Conservation (phyloP, 495 filamentous ascomycete species). For the Penicillium psychrofluorescens region DNA sequence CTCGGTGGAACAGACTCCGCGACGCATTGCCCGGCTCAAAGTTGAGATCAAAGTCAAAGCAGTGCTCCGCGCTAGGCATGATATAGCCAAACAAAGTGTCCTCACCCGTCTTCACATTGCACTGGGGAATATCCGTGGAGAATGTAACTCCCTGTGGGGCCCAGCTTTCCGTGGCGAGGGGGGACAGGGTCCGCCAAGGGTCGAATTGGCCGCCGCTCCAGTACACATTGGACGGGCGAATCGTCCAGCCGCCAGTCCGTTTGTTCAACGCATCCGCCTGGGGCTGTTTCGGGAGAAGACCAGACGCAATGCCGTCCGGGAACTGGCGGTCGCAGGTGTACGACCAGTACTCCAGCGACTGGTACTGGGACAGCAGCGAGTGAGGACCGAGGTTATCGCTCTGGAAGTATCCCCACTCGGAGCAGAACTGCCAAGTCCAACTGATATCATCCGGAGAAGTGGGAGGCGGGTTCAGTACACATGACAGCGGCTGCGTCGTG, state of each 20-base stretch:
- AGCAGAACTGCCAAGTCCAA: slow-evolving; percentile 58
- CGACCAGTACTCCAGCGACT: slow-evolving; percentile 43
- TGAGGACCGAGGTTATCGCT: slow-evolving; percentile 42
- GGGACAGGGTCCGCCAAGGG: slow-evolving; percentile 49
- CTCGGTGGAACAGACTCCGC: slow-evolving; percentile 27
- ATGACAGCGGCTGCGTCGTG: slow-evolving; percentile 16
- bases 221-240: slow-evolving; percentile 51
- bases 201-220: slow-evolving; percentile 51
- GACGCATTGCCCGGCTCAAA: slow-evolving; percentile 23
- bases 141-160: slow-evolving; percentile 30
- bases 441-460: slow-evolving; percentile 32
- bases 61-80: slow-evolving; percentile 41
- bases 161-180: slow-evolving; percentile 35
- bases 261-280: slow-evolving; percentile 29
- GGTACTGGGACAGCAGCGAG: slow-evolving; percentile 44
- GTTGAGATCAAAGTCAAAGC: slow-evolving; percentile 39
- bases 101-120: slow-evolving; percentile 29
- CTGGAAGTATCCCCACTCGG: slow-evolving; percentile 52
- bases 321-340: slow-evolving; percentile 47
- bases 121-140: slow-evolving; percentile 38
- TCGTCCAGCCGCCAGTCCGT: slow-evolving; percentile 46
- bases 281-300: slow-evolving; percentile 37
- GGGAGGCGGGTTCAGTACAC: slow-evolving; percentile 30
- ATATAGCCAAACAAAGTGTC: slow-evolving; percentile 46
- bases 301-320: slow-evolving; percentile 35